Conservation (phyloP, 768 basidiomycete species). For the Serendipita sp. region DNA sequence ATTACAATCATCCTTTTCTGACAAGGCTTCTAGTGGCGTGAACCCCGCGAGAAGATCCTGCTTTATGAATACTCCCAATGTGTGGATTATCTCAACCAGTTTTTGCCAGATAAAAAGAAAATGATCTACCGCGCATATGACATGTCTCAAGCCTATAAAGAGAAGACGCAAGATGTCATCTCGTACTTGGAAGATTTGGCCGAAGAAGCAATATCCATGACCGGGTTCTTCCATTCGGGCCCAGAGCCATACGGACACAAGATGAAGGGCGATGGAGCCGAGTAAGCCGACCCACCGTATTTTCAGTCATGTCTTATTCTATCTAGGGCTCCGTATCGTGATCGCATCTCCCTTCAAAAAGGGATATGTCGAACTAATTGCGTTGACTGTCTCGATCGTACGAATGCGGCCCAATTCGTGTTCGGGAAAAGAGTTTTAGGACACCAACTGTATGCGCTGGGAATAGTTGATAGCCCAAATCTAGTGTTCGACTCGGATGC, state of each 20-base stretch:
- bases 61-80: constrained; percentile 86
- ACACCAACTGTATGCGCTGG: constrained; percentile 89
- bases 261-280: constrained; percentile 28
- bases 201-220: constrained; percentile 81
- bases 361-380: constrained; percentile 92
- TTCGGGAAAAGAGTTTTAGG: constrained; percentile 94
- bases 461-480: constrained; percentile 71
- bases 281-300: too few species aligned
- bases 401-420: constrained; percentile 93
- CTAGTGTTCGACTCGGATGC: constrained; percentile 87
- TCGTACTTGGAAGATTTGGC: constrained; percentile 89
- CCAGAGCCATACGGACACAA: constrained; percentile 67
- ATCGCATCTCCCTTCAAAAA: constrained; percentile 65
- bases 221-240: constrained; percentile 91
- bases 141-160: constrained; percentile 88
- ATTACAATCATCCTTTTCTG: constrained; percentile 30
- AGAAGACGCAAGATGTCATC: constrained; percentile 91
- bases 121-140: constrained; percentile 94
- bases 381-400: constrained; percentile 92
- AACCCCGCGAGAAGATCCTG: constrained; percentile 69
- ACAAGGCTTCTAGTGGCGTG: constrained; percentile 25
- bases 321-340: constrained; percentile 35
- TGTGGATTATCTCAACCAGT: constrained; percentile 86
- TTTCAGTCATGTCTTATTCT: too few species aligned
- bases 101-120: constrained; percentile 68